Evolutionary conservation across 345 rosid species (phyloP).

Genomic region (Lagerstroemia speciosa): DNA sequence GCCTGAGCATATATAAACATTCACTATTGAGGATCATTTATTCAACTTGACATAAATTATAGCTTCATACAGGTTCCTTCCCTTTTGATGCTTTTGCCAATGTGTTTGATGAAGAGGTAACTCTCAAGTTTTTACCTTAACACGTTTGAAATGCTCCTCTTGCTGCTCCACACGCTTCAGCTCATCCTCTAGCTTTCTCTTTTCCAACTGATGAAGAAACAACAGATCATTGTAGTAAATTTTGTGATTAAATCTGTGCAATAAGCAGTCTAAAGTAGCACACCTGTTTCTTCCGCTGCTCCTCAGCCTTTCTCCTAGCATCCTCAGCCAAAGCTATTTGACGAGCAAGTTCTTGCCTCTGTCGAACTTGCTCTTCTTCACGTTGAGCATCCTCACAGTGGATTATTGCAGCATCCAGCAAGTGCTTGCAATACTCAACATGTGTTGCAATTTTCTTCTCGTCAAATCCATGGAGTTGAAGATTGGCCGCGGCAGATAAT

Average conservation of each 20-base stretch:
- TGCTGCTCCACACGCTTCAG: conserved; percentile 74
- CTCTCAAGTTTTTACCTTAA: conserved; percentile 43
- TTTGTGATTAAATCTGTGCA: background rate
- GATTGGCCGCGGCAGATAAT: conserved; percentile 86
- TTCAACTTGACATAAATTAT: background rate
- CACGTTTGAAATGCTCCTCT: conserved; percentile 80
- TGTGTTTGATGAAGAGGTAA: background rate
- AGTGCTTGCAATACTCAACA: conserved; percentile 92
- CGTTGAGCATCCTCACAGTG: conserved; percentile 94
- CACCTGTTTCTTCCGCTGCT: conserved; percentile 89
- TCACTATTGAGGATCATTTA: background rate
- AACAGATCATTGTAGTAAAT: conserved; percentile 8
- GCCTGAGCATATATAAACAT: background rate
- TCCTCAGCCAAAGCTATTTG: conserved; percentile 96
- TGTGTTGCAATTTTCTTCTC: conserved; percentile 95
- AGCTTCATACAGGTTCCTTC: background rate
- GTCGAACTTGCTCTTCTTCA: conserved; percentile 84
- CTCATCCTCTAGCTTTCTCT: conserved; percentile 88
- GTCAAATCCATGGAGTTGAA: conserved; percentile 89
- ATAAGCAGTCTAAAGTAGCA: conserved; percentile 7
- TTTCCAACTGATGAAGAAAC: conserved; percentile 62
- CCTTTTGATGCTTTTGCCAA: background rate
- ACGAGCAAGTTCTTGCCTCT: conserved; percentile 88
- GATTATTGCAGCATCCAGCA: conserved; percentile 82
- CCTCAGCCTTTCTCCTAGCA: conserved; percentile 97